These are phyloP conservation scores for Jackrogersella minutella DNA, from an alignment of 495 filamentous ascomycete genomes.

Conservation along the genomic window DNA sequence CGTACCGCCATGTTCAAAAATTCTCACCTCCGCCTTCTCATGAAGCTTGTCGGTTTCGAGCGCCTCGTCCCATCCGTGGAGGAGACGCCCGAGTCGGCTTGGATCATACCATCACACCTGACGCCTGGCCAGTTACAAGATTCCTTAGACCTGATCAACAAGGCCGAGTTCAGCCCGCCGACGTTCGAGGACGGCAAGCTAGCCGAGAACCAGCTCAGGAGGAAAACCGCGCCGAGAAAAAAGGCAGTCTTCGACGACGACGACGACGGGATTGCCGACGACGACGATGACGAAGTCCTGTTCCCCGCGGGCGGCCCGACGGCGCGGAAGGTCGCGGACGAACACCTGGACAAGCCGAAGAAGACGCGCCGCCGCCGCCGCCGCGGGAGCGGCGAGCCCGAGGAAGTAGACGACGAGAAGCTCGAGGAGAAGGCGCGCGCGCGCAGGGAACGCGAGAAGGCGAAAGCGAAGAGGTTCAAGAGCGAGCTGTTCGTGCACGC, in stretches of 20 bases:
- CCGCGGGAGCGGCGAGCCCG: constrained; percentile 53
- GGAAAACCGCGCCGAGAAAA: constrained; percentile 64
- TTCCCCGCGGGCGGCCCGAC: constrained; percentile 78
- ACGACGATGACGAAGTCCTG: constrained; percentile 61
- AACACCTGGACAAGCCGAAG: constrained; percentile 56
- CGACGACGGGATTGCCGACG: constrained; percentile 60
- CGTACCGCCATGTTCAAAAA: constrained; percentile 85
- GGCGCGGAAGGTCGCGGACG: constrained; percentile 56
- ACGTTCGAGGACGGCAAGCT: constrained; percentile 71
- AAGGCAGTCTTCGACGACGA: constrained; percentile 69
- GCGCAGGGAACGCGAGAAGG: constrained; percentile 65
- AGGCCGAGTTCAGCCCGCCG: constrained; percentile 75
- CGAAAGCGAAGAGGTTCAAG: constrained; percentile 80
- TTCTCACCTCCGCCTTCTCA: constrained; percentile 85
- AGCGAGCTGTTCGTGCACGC: constrained; percentile 79
- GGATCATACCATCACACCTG: constrained; percentile 77
- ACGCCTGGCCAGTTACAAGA: constrained; percentile 69
- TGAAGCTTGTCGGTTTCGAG: constrained; percentile 77
- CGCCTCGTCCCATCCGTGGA: constrained; percentile 69
- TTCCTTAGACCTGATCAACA: constrained; percentile 67
- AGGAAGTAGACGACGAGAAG: constrained; percentile 54
- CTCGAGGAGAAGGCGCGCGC: constrained; percentile 56
- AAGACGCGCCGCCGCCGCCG: constrained; percentile 53
- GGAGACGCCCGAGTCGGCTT: constrained; percentile 73
- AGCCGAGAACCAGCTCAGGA: constrained; percentile 78